Evolutionary conservation across 176 grass and related monocot species (phyloP), one percentile per base, ranked within the genome.

Genomic region (Lolium multiflorum): DNA sequence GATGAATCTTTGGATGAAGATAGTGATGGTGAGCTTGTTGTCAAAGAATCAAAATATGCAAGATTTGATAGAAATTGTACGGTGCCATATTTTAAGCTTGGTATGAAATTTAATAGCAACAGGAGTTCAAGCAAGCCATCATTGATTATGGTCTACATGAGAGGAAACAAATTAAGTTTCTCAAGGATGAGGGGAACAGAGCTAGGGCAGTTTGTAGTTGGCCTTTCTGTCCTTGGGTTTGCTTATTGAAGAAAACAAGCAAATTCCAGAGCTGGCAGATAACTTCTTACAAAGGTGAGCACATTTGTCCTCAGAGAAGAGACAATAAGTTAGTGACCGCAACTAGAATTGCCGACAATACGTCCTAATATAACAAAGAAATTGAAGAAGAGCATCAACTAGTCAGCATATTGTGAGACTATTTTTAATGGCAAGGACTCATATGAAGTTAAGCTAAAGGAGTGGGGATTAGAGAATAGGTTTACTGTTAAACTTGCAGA

Each of bases 361-460:
- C 35, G 74, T 37, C 74, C 74, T 54, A 31, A 55, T 48, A 76
- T 76, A 55, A 55, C 22, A 14, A 55, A 35, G 49, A 54, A 49
- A 12, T 65, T 48, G 2, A 49, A 25, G 28, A 31, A 31, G 28
- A 31, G 28, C 28, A 31, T 31, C 28, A 31, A 31, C 28, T 31
- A 31, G 28, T 31, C 28, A 31, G 28, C 28, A 31, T 31, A 31
- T 31, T 31, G 28, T 31, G 28, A 31, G 28, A 31, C 28, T 31
- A 31, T 31, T 31, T 31, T 31, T 31, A 31, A 31, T 31, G 28
- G 28, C 28, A 31, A 31, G 0, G 71, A 74, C 8, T 21, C 35
- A 4, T 71, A 68, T 71, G 65, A 82, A 39, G 65, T 82, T 1
- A 82, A 41, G 15, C 79, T 71, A 9, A 58, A 58, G n/a, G 56